These are phyloP conservation scores for Fusarium nelsonii DNA, from an alignment of 2,329 filamentous ascomycete species.

Conservation along the genomic window DNA sequence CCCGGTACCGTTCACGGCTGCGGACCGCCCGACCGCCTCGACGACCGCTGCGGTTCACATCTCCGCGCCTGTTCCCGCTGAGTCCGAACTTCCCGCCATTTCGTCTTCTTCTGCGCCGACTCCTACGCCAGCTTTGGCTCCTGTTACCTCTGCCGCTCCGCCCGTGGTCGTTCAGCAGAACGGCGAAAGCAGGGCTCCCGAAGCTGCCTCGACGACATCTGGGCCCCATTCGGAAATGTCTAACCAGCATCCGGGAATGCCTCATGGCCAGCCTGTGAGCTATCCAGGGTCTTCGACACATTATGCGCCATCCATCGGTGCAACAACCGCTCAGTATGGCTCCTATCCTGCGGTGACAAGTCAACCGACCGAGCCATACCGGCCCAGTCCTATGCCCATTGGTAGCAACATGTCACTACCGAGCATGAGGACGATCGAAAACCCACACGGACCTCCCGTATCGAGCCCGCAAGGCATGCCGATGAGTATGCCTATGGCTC, in stretches of 20 bases:
- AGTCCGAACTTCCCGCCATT: constrained; percentile 33
- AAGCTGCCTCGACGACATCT: constrained; percentile 43
- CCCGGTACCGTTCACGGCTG: constrained; percentile 30
- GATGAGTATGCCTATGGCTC: constrained; percentile 51
- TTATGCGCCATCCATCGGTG: constrained; percentile 41
- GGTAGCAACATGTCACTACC: constrained; percentile 54
- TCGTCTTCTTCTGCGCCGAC: constrained; percentile 28
- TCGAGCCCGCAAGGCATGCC: constrained; percentile 55
- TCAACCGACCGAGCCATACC: constrained; percentile 49
- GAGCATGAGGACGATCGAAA: constrained; percentile 58
- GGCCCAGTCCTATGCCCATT: constrained; percentile 47
- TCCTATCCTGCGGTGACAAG: constrained; percentile 49
- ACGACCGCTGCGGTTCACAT: constrained; percentile 32
- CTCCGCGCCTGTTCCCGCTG: constrained; percentile 32
- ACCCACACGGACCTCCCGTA: constrained; percentile 45
- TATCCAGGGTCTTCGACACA: constrained; percentile 47
- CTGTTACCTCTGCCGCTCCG: constrained; percentile 36
- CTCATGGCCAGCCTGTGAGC: constrained; percentile 49
- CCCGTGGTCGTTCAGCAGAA: constrained; percentile 47
- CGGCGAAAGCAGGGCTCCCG: constrained; percentile 50
- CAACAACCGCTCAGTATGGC: constrained; percentile 49
- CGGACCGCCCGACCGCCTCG: constrained; percentile 36
- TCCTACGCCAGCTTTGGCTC: constrained; percentile 33
- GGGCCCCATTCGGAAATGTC: constrained; percentile 51
- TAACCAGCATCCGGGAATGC: constrained; percentile 50